Base-by-base conservation (phyloP, 2,329 filamentous ascomycete genomes). In the Talaromyces atroroseus region DNA sequence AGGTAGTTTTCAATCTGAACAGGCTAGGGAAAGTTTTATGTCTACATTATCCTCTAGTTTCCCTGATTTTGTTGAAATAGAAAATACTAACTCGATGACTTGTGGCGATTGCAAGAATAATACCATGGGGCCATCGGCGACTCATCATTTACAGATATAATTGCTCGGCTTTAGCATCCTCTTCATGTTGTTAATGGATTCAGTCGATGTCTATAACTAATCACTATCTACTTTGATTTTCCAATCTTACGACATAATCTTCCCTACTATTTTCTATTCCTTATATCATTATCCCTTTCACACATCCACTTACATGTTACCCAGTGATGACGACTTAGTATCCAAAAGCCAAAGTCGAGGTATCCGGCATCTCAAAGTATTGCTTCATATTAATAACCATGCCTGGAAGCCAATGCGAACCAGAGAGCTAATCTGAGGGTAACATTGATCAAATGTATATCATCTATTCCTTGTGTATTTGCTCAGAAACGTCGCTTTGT, bases 321-420 rank as follows among this genome's bases (percentile, higher is more conserved):
- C 71, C 71, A 48, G 62, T 75, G 73, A 75, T 68, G 73, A 75
- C 64, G 59, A 38, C 44, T 58, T 8, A 58, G 62, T 68, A 64
- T 70, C 69, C 65, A 71, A 68, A 75, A 75, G 73, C 73, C 74
- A 76, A 75, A 76, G 66, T 73, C 73, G 72, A 74, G 73, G 64
- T 72, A 76, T 72, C 73, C 72, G 67, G 66, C 66, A 60, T 42
- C 16, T 51, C 46, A 49, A 36, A 14, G 10, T 34, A 29, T 26
- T 40, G 18, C 23, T 46, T 20, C 12, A 36, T 34, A 23, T 42
- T 42, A 50, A 54, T n/a, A 48, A 40, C 49, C 52, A 54, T 63
- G 69, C 66, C 64, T 72, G 71, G 73, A 73, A 70, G 70, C 66
- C 71, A 54, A 66, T 76, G 74, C 72, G 65, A 72, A 75, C 71